A percentile compares a stretch with the other conserved stretches of the same genome.
phyloP scores from a whole-genome alignment of 768 basidiomycete species.

The Leccinum subgranulosum region DNA sequence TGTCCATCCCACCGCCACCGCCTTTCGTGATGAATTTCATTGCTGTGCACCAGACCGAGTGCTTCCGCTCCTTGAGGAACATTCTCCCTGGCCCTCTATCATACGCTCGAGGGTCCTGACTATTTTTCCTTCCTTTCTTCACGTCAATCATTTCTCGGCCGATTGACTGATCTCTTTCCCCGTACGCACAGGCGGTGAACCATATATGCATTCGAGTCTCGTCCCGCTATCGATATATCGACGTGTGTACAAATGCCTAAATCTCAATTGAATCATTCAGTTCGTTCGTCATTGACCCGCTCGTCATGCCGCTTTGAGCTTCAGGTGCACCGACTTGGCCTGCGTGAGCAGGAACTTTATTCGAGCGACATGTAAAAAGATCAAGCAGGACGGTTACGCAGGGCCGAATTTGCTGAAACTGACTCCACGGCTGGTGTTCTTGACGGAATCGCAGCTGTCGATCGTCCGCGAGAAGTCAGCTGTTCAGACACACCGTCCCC shows the following conservation, averaged over 20 bases:
- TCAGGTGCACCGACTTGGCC: too few relatives aligned
- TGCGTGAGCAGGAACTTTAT: too few relatives aligned
- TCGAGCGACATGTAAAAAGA: too few relatives aligned
- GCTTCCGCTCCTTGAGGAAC: neutral
- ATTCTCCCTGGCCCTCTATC: constrained; percentile 28
- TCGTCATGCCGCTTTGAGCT: too few relatives aligned
- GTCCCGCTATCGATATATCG: neutral
- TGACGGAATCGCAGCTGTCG: constrained; percentile 65
- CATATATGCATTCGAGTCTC: neutral
- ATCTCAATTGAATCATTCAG: too few relatives aligned
- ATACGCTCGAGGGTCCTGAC: constrained; percentile 37
- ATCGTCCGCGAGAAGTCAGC: constrained; percentile 60
- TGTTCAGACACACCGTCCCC: constrained; percentile 49
- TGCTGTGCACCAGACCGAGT: constrained; percentile 26
- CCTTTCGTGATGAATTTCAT: constrained; percentile 28
- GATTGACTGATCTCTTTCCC: constrained; percentile 1
- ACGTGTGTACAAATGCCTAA: neutral
- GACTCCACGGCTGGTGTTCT: too few relatives aligned
- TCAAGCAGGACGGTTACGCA: too few relatives aligned
- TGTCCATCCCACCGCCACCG: neutral
- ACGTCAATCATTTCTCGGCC: neutral
- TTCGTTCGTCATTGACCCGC: too few relatives aligned
- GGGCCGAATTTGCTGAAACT: too few relatives aligned
- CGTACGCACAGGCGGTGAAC: neutral
- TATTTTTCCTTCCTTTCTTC: neutral